These are phyloP conservation scores for Fusarium xyrophilum DNA, from an alignment of 2,329 filamentous ascomycete species.

Conservation along the genomic window DNA sequence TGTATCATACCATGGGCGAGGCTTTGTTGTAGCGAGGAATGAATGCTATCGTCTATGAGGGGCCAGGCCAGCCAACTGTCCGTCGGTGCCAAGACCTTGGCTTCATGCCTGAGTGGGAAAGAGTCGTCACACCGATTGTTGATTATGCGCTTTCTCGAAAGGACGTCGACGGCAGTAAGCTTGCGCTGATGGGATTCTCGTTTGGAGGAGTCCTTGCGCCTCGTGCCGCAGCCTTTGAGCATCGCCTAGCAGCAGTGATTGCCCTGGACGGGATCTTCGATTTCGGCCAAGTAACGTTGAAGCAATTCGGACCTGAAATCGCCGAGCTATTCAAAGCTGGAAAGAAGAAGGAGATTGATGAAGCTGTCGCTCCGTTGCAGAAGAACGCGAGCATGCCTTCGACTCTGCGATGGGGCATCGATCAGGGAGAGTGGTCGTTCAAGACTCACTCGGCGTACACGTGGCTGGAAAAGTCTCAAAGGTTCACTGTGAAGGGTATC, in stretches of 20 bases:
- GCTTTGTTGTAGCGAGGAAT: conserved; percentile 50
- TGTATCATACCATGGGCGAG: conserved; percentile 48
- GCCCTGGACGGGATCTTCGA: conserved; percentile 8
- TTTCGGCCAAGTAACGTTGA: background rate
- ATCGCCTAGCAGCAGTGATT: conserved; percentile 47
- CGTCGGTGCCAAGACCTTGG: conserved; percentile 51
- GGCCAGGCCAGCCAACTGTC: conserved; percentile 53
- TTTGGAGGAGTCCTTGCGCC: conserved; percentile 51
- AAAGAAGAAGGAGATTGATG: background rate
- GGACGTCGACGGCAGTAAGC: conserved; percentile 43
- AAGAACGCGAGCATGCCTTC: background rate
- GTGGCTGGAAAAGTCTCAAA: background rate
- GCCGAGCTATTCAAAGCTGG: background rate
- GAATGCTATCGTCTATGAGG: conserved; percentile 55
- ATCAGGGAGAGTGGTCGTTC: conserved; percentile 16
- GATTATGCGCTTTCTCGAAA: conserved; percentile 45
- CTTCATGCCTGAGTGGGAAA: conserved; percentile 55
- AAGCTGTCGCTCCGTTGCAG: background rate
- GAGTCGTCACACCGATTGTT: conserved; percentile 49
- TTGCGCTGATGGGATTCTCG: conserved; percentile 51
- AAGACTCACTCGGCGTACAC: conserved; percentile 10
- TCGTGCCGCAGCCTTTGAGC: conserved; percentile 54
- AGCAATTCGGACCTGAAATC: background rate
- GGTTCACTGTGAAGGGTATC: conserved; percentile 25
- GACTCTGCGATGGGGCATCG: background rate